Evolutionary conservation across 2,329 filamentous ascomycete genomes (phyloP).

Genomic region (Aspergillus sp.): DNA sequence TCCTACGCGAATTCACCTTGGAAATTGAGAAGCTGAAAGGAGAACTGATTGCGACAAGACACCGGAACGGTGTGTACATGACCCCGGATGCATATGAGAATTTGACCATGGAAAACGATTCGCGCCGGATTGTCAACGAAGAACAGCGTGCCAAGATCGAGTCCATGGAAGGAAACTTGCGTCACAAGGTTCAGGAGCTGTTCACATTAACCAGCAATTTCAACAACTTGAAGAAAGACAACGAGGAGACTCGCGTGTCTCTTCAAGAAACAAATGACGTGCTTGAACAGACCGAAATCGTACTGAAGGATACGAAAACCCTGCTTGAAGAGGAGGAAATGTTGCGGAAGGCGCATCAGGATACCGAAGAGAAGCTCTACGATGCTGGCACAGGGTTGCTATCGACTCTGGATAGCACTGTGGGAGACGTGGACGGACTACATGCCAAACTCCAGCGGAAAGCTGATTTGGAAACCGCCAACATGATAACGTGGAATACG

Average conservation of each 20-base stretch:
- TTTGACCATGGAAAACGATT: constrained; percentile 88
- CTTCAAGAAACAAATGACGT: constrained; percentile 79
- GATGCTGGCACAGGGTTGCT: constrained; percentile 74
- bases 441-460: constrained; percentile 84
- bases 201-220: constrained; percentile 84
- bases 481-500: constrained; percentile 74
- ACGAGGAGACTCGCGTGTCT: constrained; percentile 69
- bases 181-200: constrained; percentile 91
- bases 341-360: constrained; percentile 78
- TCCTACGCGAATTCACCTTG: constrained; percentile 82
- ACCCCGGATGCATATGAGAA: constrained; percentile 87
- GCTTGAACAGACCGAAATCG: constrained; percentile 82
- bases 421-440: constrained; percentile 75
- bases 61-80: constrained; percentile 93
- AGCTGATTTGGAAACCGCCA: constrained; percentile 77
- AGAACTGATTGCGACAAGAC: constrained; percentile 86
- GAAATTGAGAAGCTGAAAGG: constrained; percentile 95
- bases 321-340: constrained; percentile 76
- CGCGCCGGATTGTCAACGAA: constrained; percentile 82
- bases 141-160: constrained; percentile 92
- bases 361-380: constrained; percentile 76
- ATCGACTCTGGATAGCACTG: constrained; percentile 72
- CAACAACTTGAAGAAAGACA: constrained; percentile 83
- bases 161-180: constrained; percentile 83
- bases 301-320: constrained; percentile 73